Percentiles rank a stretch among this genome's conserved stretches.
phyloP scores from a whole-genome alignment of 768 basidiomycete genomes.

The Kwoniella sp. region DNA sequence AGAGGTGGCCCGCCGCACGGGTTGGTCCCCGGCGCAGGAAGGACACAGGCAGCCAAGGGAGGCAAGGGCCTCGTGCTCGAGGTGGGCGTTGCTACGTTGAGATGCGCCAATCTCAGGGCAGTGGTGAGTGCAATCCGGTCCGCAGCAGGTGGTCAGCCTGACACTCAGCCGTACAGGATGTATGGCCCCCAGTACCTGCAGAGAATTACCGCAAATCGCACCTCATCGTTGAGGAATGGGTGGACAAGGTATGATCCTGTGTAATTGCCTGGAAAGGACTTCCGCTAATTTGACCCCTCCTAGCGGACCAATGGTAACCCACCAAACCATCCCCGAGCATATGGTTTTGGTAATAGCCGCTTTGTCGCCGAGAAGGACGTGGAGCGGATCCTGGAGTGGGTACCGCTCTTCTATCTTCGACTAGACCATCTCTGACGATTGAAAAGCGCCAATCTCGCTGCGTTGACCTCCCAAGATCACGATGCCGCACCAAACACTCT shows the following conservation, averaged over 20 bases:
- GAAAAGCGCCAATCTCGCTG: slow-evolving; percentile 41
- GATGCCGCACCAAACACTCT: slow-evolving; percentile 44
- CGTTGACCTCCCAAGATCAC: slow-evolving; percentile 43
- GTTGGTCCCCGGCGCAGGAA: slow-evolving; percentile 32
- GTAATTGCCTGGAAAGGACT: too few species aligned
- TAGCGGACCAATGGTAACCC: slow-evolving; percentile 43
- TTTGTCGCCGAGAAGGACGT: slow-evolving; percentile 39
- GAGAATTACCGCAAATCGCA: slow-evolving; percentile 49
- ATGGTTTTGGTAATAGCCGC: slow-evolving; percentile 44
- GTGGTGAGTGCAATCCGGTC: slow-evolving; percentile 33
- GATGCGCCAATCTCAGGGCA: slow-evolving; percentile 46
- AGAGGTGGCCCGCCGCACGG: slow-evolving; percentile 36
- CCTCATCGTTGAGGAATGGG: slow-evolving; percentile 47
- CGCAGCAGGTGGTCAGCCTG: background rate
- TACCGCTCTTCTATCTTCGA: background rate
- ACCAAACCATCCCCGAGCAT: slow-evolving; percentile 41
- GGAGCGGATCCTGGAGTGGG: slow-evolving; percentile 47
- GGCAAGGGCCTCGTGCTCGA: slow-evolving; percentile 44
- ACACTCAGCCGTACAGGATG: slow-evolving; percentile 24
- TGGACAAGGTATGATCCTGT: slow-evolving; percentile 48
- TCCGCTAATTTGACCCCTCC: background rate
- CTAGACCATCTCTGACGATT: background rate
- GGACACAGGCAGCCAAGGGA: slow-evolving; percentile 16
- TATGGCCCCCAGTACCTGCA: slow-evolving; percentile 46
- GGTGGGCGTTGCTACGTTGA: slow-evolving; percentile 40